These are phyloP conservation scores for Chamaenerion angustifolium DNA, from an alignment of 345 rosid genomes.

Conservation along the genomic window DNA sequence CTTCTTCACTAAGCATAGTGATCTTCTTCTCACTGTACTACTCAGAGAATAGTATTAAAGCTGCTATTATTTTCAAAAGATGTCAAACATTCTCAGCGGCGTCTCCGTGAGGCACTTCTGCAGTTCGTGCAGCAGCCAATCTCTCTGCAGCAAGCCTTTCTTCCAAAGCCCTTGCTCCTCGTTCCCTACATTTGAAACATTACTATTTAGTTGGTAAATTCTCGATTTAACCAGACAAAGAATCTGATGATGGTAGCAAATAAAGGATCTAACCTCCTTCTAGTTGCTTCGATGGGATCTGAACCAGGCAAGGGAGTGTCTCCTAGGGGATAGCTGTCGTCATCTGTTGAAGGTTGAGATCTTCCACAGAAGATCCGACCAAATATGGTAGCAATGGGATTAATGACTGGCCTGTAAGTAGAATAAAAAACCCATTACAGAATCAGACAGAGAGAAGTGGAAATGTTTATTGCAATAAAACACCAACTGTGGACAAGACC, in stretches of 20 bases:
- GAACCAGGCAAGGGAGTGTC: constrained; percentile 78
- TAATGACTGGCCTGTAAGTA: constrained; percentile 55
- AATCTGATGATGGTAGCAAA: not conserved
- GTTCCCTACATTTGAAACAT: constrained; percentile 48
- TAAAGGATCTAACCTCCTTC: constrained; percentile 60
- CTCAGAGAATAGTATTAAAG: not conserved
- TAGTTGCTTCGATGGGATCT: constrained; percentile 85
- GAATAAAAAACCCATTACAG: not conserved
- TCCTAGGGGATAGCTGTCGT: constrained; percentile 37
- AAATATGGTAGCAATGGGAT: constrained; percentile 71
- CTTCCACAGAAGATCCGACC: constrained; percentile 79
- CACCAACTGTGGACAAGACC: not conserved
- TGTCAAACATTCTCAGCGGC: constrained; percentile 49
- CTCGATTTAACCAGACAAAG: not conserved
- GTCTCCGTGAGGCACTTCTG: constrained; percentile 41
- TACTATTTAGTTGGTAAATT: not conserved
- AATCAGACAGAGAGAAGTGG: not conserved
- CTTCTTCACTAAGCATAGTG: constrained; percentile 5
- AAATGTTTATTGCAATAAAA: not conserved
- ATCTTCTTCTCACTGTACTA: constrained; percentile 4
- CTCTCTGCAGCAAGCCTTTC: constrained; percentile 84
- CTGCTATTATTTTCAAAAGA: not conserved
- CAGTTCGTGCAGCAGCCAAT: constrained; percentile 33
- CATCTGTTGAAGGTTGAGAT: constrained; percentile 33
- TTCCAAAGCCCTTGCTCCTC: constrained; percentile 92